Evolutionary conservation across 257 asterid species (phyloP).

Genomic region (Lithospermum erythrorhizon): DNA sequence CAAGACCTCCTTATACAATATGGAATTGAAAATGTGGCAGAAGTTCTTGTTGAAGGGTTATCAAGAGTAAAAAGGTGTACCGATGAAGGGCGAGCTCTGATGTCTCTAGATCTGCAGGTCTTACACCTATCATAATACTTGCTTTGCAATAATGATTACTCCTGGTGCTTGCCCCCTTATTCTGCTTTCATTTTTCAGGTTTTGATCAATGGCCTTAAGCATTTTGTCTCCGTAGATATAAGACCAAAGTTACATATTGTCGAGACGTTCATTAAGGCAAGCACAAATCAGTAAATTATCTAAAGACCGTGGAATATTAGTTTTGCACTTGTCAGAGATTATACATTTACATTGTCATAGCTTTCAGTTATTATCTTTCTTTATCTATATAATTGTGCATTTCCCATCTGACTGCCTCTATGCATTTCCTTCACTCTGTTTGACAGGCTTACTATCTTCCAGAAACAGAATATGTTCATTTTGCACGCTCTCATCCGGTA

Average conservation of each 20-base stretch:
- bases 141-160: slow-evolving; percentile 8
- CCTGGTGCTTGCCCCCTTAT: background rate
- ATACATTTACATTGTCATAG: background rate
- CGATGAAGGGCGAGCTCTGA: slow-evolving; percentile 97
- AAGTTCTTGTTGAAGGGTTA: slow-evolving; percentile 80
- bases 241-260: slow-evolving; percentile 82
- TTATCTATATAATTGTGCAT: too few species aligned
- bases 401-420: slow-evolving; percentile 4
- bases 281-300: background rate
- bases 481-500: slow-evolving; percentile 98
- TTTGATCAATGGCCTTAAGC: slow-evolving; percentile 87
- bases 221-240: slow-evolving; percentile 67
- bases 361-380: background rate
- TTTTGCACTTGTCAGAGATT: background rate
- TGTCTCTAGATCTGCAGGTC: slow-evolving; percentile 99
- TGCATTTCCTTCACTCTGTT: slow-evolving; percentile 2
- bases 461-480: slow-evolving; percentile 91
- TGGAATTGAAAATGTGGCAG: slow-evolving; percentile 89
- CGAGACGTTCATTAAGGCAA: slow-evolving; percentile 88
- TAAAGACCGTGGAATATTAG: background rate
- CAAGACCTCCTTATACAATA: slow-evolving; percentile 83
- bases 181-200: slow-evolving; percentile 38
- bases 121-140: background rate
- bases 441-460: slow-evolving; percentile 96
- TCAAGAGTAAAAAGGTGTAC: slow-evolving; percentile 92